Percentiles rank a stretch among this genome's conserved stretches.
Conservation (phyloP, 1,284 basidiomycete species). For the Rhizoctonia solani region DNA sequence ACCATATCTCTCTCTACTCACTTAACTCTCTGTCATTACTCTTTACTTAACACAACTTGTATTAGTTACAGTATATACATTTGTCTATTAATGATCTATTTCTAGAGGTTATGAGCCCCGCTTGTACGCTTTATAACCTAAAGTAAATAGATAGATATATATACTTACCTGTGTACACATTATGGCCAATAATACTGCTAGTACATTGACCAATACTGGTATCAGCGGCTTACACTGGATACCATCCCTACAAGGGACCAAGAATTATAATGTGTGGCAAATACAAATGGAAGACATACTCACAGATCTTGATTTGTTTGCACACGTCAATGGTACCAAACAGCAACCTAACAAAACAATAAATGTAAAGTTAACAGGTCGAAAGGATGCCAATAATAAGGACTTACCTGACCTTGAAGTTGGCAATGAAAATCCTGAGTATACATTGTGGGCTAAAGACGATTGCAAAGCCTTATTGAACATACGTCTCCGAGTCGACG, state of each 20-base stretch:
- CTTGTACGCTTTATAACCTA: neutral
- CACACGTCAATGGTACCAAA: neutral
- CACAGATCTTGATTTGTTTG: neutral
- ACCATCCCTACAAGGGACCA: no score
- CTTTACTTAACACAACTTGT: no score
- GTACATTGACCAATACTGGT: neutral
- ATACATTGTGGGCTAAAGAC: neutral
- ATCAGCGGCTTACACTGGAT: neutral
- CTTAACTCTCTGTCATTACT: no score
- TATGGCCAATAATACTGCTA: no score
- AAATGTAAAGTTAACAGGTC: neutral
- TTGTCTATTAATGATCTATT: neutral
- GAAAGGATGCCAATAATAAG: neutral
- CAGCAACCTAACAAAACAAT: neutral
- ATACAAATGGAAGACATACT: constrained; percentile 24
- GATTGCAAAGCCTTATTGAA: constrained; percentile 1
- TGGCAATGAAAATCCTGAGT: neutral
- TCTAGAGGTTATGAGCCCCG: neutral
- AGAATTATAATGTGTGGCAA: constrained; percentile 5
- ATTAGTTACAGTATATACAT: no score
- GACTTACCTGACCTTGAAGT: neutral
- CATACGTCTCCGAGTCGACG: constrained; percentile 5
- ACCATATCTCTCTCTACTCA: no score
- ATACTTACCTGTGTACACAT: neutral
- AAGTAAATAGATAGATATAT: neutral